Evolutionary conservation across 2,329 filamentous ascomycete genomes (phyloP).

Genomic region (Fusarium odoratissimum): DNA sequence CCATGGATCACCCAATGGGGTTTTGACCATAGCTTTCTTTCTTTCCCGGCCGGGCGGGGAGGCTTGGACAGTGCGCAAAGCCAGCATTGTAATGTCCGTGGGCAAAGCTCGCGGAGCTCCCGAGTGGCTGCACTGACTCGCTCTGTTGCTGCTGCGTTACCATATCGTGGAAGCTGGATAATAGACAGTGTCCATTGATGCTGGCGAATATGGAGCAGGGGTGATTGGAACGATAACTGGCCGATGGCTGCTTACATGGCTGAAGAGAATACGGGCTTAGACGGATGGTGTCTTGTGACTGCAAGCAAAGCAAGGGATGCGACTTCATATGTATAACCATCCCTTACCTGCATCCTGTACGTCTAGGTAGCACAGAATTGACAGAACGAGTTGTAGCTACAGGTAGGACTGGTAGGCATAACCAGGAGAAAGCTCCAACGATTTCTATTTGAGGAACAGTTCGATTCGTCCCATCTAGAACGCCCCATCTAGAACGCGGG

Average conservation of each 20-base stretch:
- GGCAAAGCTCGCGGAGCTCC: constrained; percentile 25
- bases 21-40: background rate
- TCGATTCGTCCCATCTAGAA: constrained; percentile 10
- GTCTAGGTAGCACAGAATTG: constrained; percentile 1
- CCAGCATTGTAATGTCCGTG: constrained; percentile 1
- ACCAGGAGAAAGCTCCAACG: background rate
- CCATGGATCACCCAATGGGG: constrained; percentile 3
- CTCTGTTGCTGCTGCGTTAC: constrained; percentile 18
- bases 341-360: constrained; percentile 8
- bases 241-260: constrained; percentile 20
- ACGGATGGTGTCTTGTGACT: background rate
- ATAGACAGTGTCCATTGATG: background rate
- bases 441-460: background rate
- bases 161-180: constrained; percentile 4
- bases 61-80: constrained; percentile 10
- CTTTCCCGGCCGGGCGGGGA: background rate
- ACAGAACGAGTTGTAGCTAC: constrained; percentile 5
- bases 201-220: background rate
- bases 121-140: constrained; percentile 26
- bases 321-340: constrained; percentile 16
- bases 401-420: background rate
- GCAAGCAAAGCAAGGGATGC: constrained; percentile 11
- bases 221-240: constrained; percentile 2
- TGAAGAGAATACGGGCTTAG: constrained; percentile 9
- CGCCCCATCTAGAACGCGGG: constrained; percentile 10